A percentile compares a stretch with the other conserved stretches of the same genome.
These are phyloP conservation scores for Cetradonia linearis DNA, from an alignment of 495 filamentous ascomycete genomes.

Conservation along the genomic window DNA sequence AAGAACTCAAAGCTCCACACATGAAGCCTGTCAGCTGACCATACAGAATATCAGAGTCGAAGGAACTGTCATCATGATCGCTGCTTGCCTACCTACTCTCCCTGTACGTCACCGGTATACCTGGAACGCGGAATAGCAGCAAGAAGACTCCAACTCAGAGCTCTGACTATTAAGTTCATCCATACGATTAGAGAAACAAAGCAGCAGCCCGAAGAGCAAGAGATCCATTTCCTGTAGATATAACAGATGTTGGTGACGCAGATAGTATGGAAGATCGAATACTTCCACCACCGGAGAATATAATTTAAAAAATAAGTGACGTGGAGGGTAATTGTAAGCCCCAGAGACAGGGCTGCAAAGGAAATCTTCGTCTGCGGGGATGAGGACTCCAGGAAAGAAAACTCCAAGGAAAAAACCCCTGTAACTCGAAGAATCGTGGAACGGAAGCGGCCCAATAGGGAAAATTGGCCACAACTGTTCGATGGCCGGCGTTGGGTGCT, in stretches of 20 bases:
- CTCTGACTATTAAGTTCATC: neutral
- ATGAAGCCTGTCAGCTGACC: neutral
- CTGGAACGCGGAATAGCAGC: slow-evolving; percentile 1
- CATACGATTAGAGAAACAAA: neutral
- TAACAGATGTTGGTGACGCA: neutral
- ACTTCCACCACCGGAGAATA: neutral
- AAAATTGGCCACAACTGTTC: neutral
- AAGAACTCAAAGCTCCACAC: neutral
- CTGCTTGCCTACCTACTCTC: slow-evolving; percentile 16
- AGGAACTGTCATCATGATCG: slow-evolving; percentile 14
- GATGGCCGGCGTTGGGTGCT: neutral
- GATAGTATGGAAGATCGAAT: slow-evolving; percentile 4
- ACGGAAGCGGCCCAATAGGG: neutral
- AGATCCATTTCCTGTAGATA: neutral
- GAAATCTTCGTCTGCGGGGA: neutral
- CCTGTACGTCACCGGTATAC: slow-evolving; percentile 9
- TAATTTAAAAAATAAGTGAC: neutral
- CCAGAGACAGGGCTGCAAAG: neutral
- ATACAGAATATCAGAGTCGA: neutral
- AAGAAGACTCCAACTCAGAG: neutral
- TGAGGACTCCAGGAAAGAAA: neutral
- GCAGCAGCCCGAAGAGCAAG: neutral
- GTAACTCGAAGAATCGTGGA: neutral
- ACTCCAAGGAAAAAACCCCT: neutral
- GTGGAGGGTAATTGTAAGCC: neutral